Base-by-base conservation (phyloP, 2,329 filamentous ascomycete species). In the Cercospora brassicicola region DNA sequence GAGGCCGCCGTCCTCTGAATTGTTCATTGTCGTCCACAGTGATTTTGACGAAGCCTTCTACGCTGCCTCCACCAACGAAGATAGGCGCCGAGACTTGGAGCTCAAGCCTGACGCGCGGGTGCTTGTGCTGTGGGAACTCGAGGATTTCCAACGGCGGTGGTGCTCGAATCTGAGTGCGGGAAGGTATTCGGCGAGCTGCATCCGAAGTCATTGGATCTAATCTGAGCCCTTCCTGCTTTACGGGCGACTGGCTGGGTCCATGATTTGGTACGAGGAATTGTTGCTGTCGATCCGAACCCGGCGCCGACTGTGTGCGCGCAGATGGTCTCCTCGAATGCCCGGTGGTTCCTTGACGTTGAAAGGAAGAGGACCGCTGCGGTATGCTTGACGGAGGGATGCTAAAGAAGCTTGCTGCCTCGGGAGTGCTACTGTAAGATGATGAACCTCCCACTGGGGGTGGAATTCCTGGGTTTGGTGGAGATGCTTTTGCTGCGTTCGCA, bases 61-160 rank as follows among this genome's bases (percentile, higher is more conserved):
- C 79, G 10, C 82, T 85, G 8, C 84, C 83, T 30, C 85, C 85
- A 18, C 85, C 85, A n/a, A 87, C 83, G 67, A 85, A 86, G 8
- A 87, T 74, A 4, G 84, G 80, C 18, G 84, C 83, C 31, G 81
- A 82, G 26, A 85, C 76, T 60, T 83, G 82, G n/a, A 86, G 72
- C 15, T 83, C 83, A 7, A 85, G 76, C 42, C 81, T 79, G 2
- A 87, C 76, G 45, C 84, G 80, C 33, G 83, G 81, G 76, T 87
- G 84, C 56, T 80, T 80, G 71, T 82, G 79, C 11, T 77, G 80
- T 18, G 84, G 83, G 69, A 81, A 82, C 28, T 86, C 83, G 18
- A 86, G 72, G 28, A 86, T 78, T 59, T 86, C 84, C 42, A 79
- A 78, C 2, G 83, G 83, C 39, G 80, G 75, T 39, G 81, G 78